Conservation (phyloP, 345 rosid genomes). For the Stellera chamaejasme region DNA sequence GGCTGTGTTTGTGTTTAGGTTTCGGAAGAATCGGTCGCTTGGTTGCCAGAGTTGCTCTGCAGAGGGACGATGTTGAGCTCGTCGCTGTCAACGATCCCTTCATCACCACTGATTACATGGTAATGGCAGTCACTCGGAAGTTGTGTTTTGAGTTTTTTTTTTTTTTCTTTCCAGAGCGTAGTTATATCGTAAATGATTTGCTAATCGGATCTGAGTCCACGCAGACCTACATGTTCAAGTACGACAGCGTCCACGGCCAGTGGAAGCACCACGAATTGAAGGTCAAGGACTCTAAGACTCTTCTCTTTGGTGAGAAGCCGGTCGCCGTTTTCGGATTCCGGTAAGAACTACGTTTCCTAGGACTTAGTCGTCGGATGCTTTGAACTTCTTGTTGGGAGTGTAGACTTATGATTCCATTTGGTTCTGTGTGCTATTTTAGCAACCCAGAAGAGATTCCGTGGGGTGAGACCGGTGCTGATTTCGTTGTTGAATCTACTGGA, state of each 20-base stretch:
- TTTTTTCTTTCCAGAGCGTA: neutral
- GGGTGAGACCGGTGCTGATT: conserved; percentile 72
- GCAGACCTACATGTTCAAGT: conserved; percentile 92
- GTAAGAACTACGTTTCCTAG: conserved; percentile 17
- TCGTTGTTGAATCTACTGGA: conserved; percentile 78
- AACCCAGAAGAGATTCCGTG: conserved; percentile 97
- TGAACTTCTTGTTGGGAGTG: neutral
- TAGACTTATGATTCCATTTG: neutral
- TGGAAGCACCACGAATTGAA: conserved; percentile 83
- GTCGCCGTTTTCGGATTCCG: conserved; percentile 71
- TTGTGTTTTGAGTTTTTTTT: neutral
- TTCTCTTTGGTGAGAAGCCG: conserved; percentile 75
- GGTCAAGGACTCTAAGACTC: conserved; percentile 76
- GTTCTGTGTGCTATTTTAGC: conserved; percentile 24
- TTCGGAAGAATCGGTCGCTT: conserved; percentile 92
- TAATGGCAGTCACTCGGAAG: conserved; percentile 8
- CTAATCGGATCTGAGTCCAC: neutral
- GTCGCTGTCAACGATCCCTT: conserved; percentile 88
- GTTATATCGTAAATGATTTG: neutral
- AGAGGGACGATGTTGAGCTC: conserved; percentile 78
- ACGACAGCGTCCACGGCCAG: conserved; percentile 91
- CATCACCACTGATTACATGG: conserved; percentile 73
- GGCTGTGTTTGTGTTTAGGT: conserved; percentile 26
- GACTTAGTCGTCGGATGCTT: neutral
- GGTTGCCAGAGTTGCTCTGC: conserved; percentile 79